Conservation (phyloP, 2,329 filamentous ascomycete species). For the Aspergillus ochraceoroseus region DNA sequence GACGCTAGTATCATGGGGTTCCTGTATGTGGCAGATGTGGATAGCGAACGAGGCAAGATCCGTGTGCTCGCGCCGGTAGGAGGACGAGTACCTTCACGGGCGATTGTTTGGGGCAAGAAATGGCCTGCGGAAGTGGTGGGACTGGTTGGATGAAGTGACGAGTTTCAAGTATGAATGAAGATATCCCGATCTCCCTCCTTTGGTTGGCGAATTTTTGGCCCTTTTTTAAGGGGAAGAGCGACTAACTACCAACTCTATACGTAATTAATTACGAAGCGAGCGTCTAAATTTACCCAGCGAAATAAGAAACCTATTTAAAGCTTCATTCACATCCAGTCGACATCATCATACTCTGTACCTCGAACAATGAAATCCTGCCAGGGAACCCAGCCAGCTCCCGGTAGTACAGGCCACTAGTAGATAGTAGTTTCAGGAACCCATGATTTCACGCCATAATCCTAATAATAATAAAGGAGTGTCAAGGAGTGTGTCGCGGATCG, state of each 20-base stretch:
- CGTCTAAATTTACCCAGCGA: slow-evolving; percentile 7
- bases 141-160: slow-evolving; percentile 54
- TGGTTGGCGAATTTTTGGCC: too few relatives aligned
- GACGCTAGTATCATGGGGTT: slow-evolving; percentile 86
- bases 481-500: too few relatives aligned
- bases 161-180: too few relatives aligned
- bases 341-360: too few relatives aligned
- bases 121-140: slow-evolving; percentile 85
- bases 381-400: background rate
- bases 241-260: slow-evolving; percentile 1
- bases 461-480: background rate
- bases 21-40: slow-evolving; percentile 85
- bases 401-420: too few relatives aligned
- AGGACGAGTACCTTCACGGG: slow-evolving; percentile 70
- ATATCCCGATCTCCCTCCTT: too few relatives aligned
- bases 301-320: too few relatives aligned
- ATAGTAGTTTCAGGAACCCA: too few relatives aligned
- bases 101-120: slow-evolving; percentile 69
- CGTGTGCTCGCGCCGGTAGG: slow-evolving; percentile 79
- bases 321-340: too few relatives aligned
- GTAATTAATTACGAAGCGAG: slow-evolving; percentile 11
- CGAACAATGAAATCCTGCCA: too few relatives aligned
- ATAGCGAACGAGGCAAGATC: slow-evolving; percentile 74
- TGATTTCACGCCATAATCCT: background rate
- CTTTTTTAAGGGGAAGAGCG: background rate